Evolutionary conservation across 2,329 filamentous ascomycete species (phyloP).

Genomic region (Aspergillus terreus): DNA sequence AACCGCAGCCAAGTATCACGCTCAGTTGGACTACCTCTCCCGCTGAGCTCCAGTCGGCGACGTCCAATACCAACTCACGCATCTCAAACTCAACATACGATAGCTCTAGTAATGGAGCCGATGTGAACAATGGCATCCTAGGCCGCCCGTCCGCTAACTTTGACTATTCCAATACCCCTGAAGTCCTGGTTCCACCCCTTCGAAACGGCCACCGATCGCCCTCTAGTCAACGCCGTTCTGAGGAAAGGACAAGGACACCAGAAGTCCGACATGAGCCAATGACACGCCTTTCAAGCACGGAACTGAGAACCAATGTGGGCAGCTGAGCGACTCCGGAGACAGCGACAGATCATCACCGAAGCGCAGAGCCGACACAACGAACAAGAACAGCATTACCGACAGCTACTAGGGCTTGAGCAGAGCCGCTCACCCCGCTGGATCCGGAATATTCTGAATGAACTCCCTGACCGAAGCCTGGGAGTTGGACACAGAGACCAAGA

Average conservation of each 20-base stretch:
- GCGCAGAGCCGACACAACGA: constrained; percentile 27
- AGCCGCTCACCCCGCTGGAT: constrained; percentile 37
- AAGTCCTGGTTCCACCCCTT: constrained; percentile 22
- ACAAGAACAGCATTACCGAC: constrained; percentile 30
- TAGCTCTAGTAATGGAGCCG: constrained; percentile 20
- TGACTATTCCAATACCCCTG: constrained; percentile 16
- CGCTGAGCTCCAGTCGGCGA: constrained; percentile 32
- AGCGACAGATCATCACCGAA: constrained; percentile 35
- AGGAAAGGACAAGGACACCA: constrained; percentile 22
- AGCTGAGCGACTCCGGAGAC: constrained; percentile 37
- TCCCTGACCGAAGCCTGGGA: constrained; percentile 29
- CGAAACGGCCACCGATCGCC: constrained; percentile 28
- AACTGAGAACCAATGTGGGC: constrained; percentile 36
- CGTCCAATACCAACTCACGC: constrained; percentile 19
- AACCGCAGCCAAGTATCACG: constrained; percentile 32
- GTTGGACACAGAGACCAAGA: constrained; percentile 32
- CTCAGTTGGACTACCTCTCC: constrained; percentile 41
- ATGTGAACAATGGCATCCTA: constrained; percentile 12
- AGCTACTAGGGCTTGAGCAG: constrained; percentile 31
- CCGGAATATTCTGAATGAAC: constrained; percentile 34
- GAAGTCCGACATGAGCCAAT: constrained; percentile 24
- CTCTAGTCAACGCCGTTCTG: constrained; percentile 31
- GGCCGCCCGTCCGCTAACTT: constrained; percentile 18
- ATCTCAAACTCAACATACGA: constrained; percentile 19
- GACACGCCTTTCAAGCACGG: constrained; percentile 26